Evolutionary conservation across 2,329 filamentous ascomycete species (phyloP).

Genomic region (Hypomyces rosellus): DNA sequence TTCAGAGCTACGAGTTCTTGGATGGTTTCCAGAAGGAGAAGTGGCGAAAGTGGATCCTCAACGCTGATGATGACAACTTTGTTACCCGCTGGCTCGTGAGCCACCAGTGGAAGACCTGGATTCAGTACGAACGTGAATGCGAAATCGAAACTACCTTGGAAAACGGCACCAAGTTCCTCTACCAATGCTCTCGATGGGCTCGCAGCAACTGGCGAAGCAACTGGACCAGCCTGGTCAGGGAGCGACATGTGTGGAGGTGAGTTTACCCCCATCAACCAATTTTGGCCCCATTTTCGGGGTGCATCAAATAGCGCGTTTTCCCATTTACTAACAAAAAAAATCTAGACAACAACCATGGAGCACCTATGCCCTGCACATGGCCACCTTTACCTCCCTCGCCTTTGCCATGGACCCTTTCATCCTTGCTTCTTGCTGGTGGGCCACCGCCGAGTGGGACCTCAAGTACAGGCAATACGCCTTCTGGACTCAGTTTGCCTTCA

Average conservation of each 20-base stretch:
- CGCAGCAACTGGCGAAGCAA: slow-evolving; percentile 98
- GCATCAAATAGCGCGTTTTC: slow-evolving; percentile 9
- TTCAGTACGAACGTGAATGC: slow-evolving; percentile 88
- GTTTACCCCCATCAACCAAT: slow-evolving; percentile 30
- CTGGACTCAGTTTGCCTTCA: slow-evolving; percentile 62
- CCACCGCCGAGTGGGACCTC: slow-evolving; percentile 55
- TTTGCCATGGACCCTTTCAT: slow-evolving; percentile 71
- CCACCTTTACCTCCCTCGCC: slow-evolving; percentile 85
- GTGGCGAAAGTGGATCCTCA: slow-evolving; percentile 83
- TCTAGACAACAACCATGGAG: slow-evolving; percentile 84
- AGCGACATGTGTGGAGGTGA: slow-evolving; percentile 82
- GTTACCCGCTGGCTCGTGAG: slow-evolving; percentile 93
- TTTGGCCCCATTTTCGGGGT: not conserved
- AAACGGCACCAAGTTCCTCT: slow-evolving; percentile 80
- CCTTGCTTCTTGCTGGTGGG: slow-evolving; percentile 62
- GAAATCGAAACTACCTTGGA: slow-evolving; percentile 91
- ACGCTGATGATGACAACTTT: slow-evolving; percentile 97
- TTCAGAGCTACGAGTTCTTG: slow-evolving; percentile 79
- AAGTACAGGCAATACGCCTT: slow-evolving; percentile 47
- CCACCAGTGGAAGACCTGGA: slow-evolving; percentile 87
- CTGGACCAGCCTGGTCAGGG: slow-evolving; percentile 78
- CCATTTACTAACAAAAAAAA: slow-evolving; percentile 17
- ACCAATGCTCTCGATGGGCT: slow-evolving; percentile 91
- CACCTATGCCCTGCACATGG: slow-evolving; percentile 86
- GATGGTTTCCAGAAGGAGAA: slow-evolving; percentile 87